These are phyloP conservation scores for Blyttiomyces sp. DNA, from an alignment of 371 early-diverging fungal genomes.

Conservation along the genomic window DNA sequence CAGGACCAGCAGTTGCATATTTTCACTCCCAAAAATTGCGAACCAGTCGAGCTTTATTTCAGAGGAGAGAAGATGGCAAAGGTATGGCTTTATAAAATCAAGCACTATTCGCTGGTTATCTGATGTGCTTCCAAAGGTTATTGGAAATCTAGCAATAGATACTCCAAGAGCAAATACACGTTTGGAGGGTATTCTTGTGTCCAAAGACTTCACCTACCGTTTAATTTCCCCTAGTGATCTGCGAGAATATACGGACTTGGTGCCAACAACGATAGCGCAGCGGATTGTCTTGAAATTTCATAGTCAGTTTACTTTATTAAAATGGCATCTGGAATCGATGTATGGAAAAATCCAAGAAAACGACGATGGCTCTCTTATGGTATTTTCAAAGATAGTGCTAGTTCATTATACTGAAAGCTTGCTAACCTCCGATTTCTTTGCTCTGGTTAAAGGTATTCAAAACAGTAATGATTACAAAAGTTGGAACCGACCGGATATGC, in stretches of 20 bases:
- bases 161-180: constrained; percentile 63
- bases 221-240: constrained; percentile 79
- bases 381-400: constrained; percentile 1
- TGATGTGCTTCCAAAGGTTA: constrained; percentile 51
- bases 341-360: constrained; percentile 67
- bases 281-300: constrained; percentile 73
- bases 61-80: constrained; percentile 91
- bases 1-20: constrained; percentile 79
- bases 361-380: constrained; percentile 25
- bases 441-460: constrained; percentile 58
- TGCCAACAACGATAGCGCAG: constrained; percentile 74
- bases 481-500: constrained; percentile 40
- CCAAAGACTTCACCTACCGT: constrained; percentile 84
- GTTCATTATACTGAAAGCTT: not conserved
- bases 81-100: constrained; percentile 14
- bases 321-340: constrained; percentile 89
- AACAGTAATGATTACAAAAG: constrained; percentile 65
- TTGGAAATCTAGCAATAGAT: constrained; percentile 77
- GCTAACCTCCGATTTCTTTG: not conserved
- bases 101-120: too few relatives aligned
- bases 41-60: constrained; percentile 90
- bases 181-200: constrained; percentile 80
- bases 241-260: constrained; percentile 74
- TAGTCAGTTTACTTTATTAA: constrained; percentile 75
- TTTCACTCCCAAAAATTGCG: constrained; percentile 93